Base-by-base conservation (phyloP, 345 rosid species). In the Hibiscus syriacus region DNA sequence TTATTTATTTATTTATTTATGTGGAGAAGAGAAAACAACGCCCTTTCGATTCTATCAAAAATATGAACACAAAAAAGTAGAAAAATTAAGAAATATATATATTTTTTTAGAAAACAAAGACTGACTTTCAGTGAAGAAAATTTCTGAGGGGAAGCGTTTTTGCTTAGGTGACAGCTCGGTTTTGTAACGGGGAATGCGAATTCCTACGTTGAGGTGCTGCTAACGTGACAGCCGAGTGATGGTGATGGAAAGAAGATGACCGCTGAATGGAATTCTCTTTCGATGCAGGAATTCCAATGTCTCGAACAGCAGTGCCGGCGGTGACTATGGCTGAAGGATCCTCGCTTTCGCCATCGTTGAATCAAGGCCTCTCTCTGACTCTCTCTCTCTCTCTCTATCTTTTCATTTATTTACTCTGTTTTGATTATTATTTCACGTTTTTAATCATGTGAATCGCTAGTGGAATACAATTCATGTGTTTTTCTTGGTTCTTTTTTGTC, bases 271-370 rank as follows among this genome's bases (percentile, higher is more conserved):
- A 85, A 66, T 87, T 83, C 72, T 82, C 75, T 86, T 87, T 85
- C 73, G 90, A 85, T 70, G 82, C 86, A 64, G 92, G 87, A 82
- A 84, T 83, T 80, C 82, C 88, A 55, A 89, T 89, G 89, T 77
- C 86, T 62, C 85, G 85, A 22, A 27, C 58, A 32, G 69, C 69
- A 43, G 52, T 53, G 36, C 50, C 29, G 56, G 56, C 56, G 11
- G 29, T 52, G 29, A 0, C 55, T 50, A 11, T 78, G 69, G 72
- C 80, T 17, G 82, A 83, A 52, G 83, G 64, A n/a, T 77, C 89
- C 69, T 82, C 96, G 72, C 85, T 84, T 41, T 85, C 88, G 11
- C 84, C 88, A 74, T 75, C 90, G n/a, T 74, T 84, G 71, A 82
- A 66, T 63, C 86, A 83, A 82, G 93, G 94, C 85, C 30, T 22